Evolutionary conservation across 192 early-diverging fungal species (phyloP).

Genomic region (Geranomyces michiganensis): DNA sequence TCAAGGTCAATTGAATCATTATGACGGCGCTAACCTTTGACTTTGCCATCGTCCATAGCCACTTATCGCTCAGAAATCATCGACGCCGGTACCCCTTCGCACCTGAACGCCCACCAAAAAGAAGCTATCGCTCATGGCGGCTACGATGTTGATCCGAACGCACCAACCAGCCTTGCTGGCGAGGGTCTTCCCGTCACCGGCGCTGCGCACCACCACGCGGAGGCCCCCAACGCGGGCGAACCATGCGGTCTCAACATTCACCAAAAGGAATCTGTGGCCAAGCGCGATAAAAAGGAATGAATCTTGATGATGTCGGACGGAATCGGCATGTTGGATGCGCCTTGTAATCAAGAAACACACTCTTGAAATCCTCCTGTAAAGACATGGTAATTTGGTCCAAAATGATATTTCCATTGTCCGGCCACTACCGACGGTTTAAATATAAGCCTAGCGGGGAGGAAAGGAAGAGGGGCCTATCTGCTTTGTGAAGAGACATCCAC

Average conservation of each 20-base stretch:
- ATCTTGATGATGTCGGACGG: too few species aligned
- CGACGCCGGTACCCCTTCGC: background rate
- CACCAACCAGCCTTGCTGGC: background rate
- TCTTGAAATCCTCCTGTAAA: too few species aligned
- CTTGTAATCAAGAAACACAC: too few species aligned
- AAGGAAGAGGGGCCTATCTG: too few species aligned
- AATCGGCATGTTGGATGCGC: too few species aligned
- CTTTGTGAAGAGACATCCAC: constrained; percentile 30
- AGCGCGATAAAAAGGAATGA: background rate
- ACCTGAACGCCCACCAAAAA: background rate
- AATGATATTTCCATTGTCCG: too few species aligned
- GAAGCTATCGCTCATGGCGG: constrained; percentile 1
- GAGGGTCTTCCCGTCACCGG: background rate
- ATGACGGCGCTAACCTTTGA: too few species aligned
- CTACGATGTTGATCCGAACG: background rate
- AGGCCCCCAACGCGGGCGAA: constrained; percentile 6
- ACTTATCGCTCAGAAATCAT: background rate
- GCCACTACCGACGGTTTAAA: too few species aligned
- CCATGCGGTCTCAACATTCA: background rate
- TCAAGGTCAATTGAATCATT: too few species aligned
- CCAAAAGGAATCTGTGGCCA: background rate
- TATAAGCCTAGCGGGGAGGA: too few species aligned
- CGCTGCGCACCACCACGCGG: background rate
- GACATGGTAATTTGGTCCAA: too few species aligned
- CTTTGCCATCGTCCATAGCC: background rate